Evolutionary conservation across 1,139 yeast species (phyloP), one percentile per base, ranked within the genome.

Genomic region (Nakaseomyces kungkrabaensis): DNA sequence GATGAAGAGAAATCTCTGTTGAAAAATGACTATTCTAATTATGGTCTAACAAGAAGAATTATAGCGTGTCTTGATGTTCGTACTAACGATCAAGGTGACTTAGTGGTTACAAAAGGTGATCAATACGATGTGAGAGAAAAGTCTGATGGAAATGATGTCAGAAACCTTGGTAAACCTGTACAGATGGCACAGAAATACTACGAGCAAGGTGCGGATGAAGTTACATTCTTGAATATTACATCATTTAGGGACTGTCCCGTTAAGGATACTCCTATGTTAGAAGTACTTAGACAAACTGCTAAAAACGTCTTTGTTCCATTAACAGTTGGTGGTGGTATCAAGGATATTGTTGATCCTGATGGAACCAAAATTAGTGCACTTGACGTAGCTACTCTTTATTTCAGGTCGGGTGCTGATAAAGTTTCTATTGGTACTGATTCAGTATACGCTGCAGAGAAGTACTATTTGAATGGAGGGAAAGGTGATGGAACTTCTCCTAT

Each of bases 371-470:
- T 87, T 13, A 82, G 96, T 8, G 97, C 98, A 0, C 77, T 85
- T 36, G 83, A 89, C 51, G 96, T 92, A 13, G 98, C 98, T 0
- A 80, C 87, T 46, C 72, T 88, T 58, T 92, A 92, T 66, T 92
- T 92, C 74, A 76, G 89, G 53, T 86, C 97, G 0, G 98, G 98
- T 51, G 98, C 98, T 10, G 98, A 92, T 68, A 92, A 92, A 66
- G 95, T 92, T 4, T 86, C 96, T 49, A 92, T 92, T 63, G 98
- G 98, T 10, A 81, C 95, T n/a, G 98, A 92, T 71, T 95, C 98
- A 0, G 98, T 92, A 0, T 67, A 70, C 45, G 95, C 95, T 40
- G 97, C 97, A 4, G 96, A 89, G 63, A 73, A 76, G 43, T 92
- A 74, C 66, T 86, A 85, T 66, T 76, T 75, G 1, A 73, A 74